phyloP scores from a whole-genome alignment of 306 rosid genomes.

The Cucurbita maxima region DNA sequence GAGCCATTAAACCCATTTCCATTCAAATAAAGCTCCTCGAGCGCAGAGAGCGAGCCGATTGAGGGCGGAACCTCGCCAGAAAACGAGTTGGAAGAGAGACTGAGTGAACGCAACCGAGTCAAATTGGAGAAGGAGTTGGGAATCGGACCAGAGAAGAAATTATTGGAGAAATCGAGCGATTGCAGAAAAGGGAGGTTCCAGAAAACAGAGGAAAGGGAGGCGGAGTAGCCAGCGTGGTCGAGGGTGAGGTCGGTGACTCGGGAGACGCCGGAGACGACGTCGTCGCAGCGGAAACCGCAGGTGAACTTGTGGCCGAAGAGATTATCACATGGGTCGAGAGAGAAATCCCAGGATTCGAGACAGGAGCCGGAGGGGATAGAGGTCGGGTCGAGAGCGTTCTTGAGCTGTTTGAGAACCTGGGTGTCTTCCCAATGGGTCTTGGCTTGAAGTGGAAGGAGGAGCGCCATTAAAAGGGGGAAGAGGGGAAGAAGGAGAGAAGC shows the following conservation, averaged over 20 bases:
- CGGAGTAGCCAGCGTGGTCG: conserved; percentile 74
- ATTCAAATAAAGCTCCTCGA: conserved; percentile 60
- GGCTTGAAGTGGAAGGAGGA: conserved; percentile 18
- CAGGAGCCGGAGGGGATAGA: conserved; percentile 50
- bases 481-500: background rate
- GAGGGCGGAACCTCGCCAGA: conserved; percentile 43
- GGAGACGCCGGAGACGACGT: conserved; percentile 16
- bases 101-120: conserved; percentile 47
- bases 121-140: conserved; percentile 39
- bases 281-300: conserved; percentile 73
- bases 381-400: conserved; percentile 21
- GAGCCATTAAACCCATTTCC: conserved; percentile 42
- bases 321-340: conserved; percentile 59
- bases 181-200: conserved; percentile 56
- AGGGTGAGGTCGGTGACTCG: conserved; percentile 71
- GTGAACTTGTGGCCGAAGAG: conserved; percentile 57
- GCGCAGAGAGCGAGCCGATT: conserved; percentile 24
- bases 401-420: conserved; percentile 34
- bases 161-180: conserved; percentile 54
- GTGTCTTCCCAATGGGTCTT: conserved; percentile 45
- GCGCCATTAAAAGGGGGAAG: conserved; percentile 1
- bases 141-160: conserved; percentile 46
- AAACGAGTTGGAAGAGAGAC: conserved; percentile 44
- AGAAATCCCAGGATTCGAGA: conserved; percentile 59
- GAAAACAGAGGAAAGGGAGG: conserved; percentile 24